A percentile compares a stretch with the other conserved stretches of the same genome.
These are phyloP conservation scores for Phytophthora palmivora DNA, from an alignment of 352 stramenopile genomes.

Conservation along the genomic window DNA sequence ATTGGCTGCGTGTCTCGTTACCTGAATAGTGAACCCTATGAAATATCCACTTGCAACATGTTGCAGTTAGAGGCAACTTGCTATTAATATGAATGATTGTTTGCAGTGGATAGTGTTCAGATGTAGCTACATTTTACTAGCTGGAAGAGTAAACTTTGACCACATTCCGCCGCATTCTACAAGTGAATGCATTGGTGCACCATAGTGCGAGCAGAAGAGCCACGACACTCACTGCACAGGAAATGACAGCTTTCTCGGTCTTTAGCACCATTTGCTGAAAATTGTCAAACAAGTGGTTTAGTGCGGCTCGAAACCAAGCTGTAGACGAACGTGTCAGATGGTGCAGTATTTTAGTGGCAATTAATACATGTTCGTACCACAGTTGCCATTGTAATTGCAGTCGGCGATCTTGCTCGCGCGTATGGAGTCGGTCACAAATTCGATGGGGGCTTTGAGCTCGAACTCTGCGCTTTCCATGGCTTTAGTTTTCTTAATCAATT, in stretches of 20 bases:
- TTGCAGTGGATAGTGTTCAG: slow-evolving; percentile 12
- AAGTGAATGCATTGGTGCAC: slow-evolving; percentile 51
- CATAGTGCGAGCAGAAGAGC: slow-evolving; percentile 44
- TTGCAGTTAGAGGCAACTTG: too few species aligned
- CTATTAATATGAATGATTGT: slow-evolving; percentile 12
- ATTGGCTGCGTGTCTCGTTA: slow-evolving; percentile 1
- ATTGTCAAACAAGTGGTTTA: slow-evolving; percentile 56
- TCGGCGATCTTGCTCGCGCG: slow-evolving; percentile 63
- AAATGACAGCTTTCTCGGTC: slow-evolving; percentile 46
- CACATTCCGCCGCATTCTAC: slow-evolving; percentile 52
- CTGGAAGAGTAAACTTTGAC: slow-evolving; percentile 60
- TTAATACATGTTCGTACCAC: slow-evolving; percentile 37
- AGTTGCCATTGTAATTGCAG: slow-evolving; percentile 65
- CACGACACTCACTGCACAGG: slow-evolving; percentile 31
- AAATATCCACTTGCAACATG: slow-evolving; percentile 12
- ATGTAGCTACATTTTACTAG: slow-evolving; percentile 3
- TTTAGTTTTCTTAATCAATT: slow-evolving; percentile 44
- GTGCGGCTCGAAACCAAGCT: slow-evolving; percentile 51
- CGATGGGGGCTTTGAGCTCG: slow-evolving; percentile 56
- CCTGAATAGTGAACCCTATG: too few species aligned
- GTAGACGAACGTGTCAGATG: slow-evolving; percentile 31
- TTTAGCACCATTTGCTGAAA: slow-evolving; percentile 56
- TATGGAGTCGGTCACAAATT: slow-evolving; percentile 65
- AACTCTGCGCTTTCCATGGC: slow-evolving; percentile 69
- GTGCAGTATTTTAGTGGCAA: slow-evolving; percentile 6